Percentiles rank a stretch among this genome's conserved stretches.
These are phyloP conservation scores for Leishmania lainsoni DNA, from an alignment of 208 protist species.

Conservation along the genomic window DNA sequence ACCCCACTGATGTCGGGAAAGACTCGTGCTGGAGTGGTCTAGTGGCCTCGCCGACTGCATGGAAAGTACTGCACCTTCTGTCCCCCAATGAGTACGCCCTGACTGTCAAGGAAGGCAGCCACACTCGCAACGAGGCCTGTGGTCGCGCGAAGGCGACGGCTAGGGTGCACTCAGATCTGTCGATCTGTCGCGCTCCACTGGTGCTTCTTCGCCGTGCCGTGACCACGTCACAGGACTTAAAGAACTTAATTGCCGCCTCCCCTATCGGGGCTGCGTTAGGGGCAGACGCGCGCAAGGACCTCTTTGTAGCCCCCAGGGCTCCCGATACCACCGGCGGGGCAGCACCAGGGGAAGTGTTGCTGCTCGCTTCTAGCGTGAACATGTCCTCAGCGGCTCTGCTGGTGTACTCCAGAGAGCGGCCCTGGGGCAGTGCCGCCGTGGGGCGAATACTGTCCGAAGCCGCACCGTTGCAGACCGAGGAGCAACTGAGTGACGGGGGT, in stretches of 20 bases:
- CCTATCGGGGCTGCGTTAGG: conserved; percentile 52
- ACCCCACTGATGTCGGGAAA: background rate
- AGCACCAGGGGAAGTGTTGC: conserved; percentile 17
- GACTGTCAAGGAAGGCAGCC: background rate
- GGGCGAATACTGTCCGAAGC: conserved; percentile 5
- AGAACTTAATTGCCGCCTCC: conserved; percentile 64
- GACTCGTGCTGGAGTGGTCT: background rate
- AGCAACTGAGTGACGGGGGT: background rate
- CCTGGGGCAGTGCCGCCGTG: conserved; percentile 18
- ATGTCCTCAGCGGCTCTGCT: conserved; percentile 25
- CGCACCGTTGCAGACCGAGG: background rate
- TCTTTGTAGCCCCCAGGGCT: conserved; percentile 33
- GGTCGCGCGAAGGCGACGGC: background rate
- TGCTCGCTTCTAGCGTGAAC: conserved; percentile 26
- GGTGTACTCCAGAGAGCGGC: conserved; percentile 26
- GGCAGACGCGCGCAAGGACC: conserved; percentile 62
- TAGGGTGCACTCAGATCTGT: background rate
- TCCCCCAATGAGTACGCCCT: background rate
- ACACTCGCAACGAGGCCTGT: background rate
- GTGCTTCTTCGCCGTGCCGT: conserved; percentile 48
- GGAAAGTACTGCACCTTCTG: background rate
- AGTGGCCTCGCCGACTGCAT: background rate
- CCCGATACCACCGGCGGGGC: conserved; percentile 1
- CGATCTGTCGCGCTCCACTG: conserved; percentile 37
- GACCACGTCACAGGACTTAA: conserved; percentile 54